Percentiles rank a stretch among this genome's conserved stretches.
Conservation (phyloP, 2,329 filamentous ascomycete genomes). For the Ophiocordyceps camponoti-leonardi region DNA sequence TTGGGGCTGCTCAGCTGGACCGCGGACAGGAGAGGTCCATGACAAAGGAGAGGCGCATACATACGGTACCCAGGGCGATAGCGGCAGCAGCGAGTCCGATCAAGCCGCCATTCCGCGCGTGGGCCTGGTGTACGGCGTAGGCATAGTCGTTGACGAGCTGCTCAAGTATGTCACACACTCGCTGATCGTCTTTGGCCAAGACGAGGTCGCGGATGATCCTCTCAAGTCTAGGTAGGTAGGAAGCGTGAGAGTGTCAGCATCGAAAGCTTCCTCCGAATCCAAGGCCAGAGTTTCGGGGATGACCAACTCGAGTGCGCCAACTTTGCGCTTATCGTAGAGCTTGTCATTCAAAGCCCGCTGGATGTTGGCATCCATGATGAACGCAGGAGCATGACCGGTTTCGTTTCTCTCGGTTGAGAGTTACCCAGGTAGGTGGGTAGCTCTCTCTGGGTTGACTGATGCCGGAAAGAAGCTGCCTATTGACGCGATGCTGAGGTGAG, state of each 20-base stretch:
- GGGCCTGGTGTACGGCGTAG: slow-evolving; percentile 90
- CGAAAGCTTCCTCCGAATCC: background rate
- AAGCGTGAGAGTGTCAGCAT: slow-evolving; percentile 4
- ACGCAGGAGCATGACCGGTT: slow-evolving; percentile 3
- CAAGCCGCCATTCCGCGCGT: slow-evolving; percentile 88
- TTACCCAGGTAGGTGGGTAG: background rate
- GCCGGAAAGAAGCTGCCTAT: no score
- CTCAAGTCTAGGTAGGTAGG: slow-evolving; percentile 52
- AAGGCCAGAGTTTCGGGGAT: background rate
- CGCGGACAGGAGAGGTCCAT: background rate
- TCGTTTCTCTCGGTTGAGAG: background rate
- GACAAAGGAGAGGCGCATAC: slow-evolving; percentile 15
- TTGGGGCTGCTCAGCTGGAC: background rate
- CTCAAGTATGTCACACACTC: slow-evolving; percentile 75
- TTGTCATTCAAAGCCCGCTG: slow-evolving; percentile 92
- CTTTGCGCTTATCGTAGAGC: slow-evolving; percentile 95
- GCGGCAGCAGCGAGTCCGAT: slow-evolving; percentile 91
- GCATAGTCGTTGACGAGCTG: slow-evolving; percentile 97
- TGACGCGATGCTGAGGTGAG: no score
- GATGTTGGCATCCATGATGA: slow-evolving; percentile 68
- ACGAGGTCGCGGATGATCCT: slow-evolving; percentile 75
- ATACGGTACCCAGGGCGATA: slow-evolving; percentile 80
- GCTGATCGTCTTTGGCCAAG: slow-evolving; percentile 56
- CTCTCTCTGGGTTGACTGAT: no score
- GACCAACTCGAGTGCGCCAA: slow-evolving; percentile 83